Conservation (phyloP, 2,329 filamentous ascomycete species). For the Beauveria pseudobassiana region DNA sequence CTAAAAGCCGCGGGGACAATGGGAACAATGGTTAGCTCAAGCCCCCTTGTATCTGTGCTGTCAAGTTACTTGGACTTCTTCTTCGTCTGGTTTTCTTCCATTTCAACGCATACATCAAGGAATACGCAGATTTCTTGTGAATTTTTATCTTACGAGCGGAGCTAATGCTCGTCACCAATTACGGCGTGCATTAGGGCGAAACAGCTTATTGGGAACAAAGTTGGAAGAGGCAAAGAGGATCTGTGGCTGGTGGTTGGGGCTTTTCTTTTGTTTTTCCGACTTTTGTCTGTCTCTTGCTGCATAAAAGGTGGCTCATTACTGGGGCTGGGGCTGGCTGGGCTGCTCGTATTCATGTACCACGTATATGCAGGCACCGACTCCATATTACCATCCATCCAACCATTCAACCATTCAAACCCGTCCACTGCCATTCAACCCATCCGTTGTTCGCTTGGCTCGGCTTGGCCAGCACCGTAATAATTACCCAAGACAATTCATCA, state of each 20-base stretch:
- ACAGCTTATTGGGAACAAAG: background rate
- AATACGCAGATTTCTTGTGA: background rate
- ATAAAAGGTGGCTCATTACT: background rate
- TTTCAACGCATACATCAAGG: background rate
- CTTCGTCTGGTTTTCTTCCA: background rate
- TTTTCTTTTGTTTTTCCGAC: background rate
- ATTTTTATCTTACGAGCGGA: background rate
- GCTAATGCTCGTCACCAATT: slow-evolving; percentile 2
- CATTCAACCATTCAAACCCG: background rate
- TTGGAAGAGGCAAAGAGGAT: background rate
- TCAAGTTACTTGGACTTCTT: background rate
- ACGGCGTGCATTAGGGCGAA: slow-evolving; percentile 4
- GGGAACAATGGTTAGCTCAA: too few relatives aligned
- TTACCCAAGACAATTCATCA: background rate
- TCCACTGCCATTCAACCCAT: background rate
- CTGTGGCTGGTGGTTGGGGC: slow-evolving; percentile 8
- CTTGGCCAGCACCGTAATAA: background rate
- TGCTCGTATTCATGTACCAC: slow-evolving; percentile 5
- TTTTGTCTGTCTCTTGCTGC: background rate
- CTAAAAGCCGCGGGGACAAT: too few relatives aligned
- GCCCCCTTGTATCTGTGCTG: too few relatives aligned
- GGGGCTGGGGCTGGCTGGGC: background rate
- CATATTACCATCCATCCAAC: background rate
- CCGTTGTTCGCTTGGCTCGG: background rate
- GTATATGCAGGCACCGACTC: slow-evolving; percentile 9